Evolutionary conservation across 148 eudicot genomes (phyloP).

Genomic region (Rhododendron griersonianum): DNA sequence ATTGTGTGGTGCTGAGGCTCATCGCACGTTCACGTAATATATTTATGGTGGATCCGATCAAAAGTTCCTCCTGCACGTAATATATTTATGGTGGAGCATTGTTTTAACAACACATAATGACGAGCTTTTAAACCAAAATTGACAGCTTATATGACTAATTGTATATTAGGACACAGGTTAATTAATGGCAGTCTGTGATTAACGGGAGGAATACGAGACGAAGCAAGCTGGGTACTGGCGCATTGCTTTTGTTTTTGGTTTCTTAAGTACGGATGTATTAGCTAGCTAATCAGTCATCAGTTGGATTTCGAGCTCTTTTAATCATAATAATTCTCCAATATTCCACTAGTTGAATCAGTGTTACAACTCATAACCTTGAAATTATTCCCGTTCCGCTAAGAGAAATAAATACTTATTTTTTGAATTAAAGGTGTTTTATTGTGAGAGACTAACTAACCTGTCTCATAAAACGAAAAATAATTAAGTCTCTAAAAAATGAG

Average conservation of each 20-base stretch:
- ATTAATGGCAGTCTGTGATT: background rate
- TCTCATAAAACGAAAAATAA: too few species aligned
- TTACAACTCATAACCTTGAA: background rate
- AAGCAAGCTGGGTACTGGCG: background rate
- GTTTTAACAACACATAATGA: background rate
- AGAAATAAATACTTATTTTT: too few species aligned
- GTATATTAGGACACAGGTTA: background rate
- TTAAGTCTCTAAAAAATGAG: too few species aligned
- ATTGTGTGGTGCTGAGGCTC: too few species aligned
- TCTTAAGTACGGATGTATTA: background rate
- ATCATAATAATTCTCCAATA: background rate
- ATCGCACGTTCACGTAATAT: too few species aligned
- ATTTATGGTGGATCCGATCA: background rate
- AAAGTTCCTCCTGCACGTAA: background rate
- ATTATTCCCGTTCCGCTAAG: background rate
- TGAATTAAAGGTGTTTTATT: too few species aligned
- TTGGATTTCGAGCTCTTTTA: slow-evolving; percentile 1
- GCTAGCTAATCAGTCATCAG: background rate
- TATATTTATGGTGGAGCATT: background rate
- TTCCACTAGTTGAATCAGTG: background rate
- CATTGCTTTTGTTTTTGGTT: too few species aligned
- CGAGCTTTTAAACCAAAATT: background rate
- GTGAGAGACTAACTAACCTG: too few species aligned
- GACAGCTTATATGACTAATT: background rate
- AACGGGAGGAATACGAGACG: slow-evolving; percentile 12